These are phyloP conservation scores for Centaurea solstitialis DNA, from an alignment of 129 eudicot genomes.

Conservation along the genomic window DNA sequence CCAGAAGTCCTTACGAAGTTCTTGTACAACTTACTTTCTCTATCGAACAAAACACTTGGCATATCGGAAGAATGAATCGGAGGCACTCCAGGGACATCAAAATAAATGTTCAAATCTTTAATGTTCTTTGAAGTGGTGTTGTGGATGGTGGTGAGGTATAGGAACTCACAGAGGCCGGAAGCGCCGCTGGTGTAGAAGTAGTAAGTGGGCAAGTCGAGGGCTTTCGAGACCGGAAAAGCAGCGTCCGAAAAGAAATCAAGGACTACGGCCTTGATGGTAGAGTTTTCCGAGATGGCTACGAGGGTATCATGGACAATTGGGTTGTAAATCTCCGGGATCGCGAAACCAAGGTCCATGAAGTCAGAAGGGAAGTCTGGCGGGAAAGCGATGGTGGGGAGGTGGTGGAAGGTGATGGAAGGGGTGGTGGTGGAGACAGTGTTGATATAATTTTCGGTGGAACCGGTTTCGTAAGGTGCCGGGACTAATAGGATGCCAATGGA, in stretches of 20 bases:
- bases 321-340: constrained; percentile 47
- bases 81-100: constrained; percentile 56
- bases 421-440: constrained; percentile 36
- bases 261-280: constrained; percentile 46
- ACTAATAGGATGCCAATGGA: constrained; percentile 40
- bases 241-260: constrained; percentile 67
- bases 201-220: constrained; percentile 55
- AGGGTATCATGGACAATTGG: constrained; percentile 40
- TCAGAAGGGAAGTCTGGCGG: constrained; percentile 27
- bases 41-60: constrained; percentile 19
- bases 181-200: constrained; percentile 55
- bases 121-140: constrained; percentile 24
- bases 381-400: constrained; percentile 37
- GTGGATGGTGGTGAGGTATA: constrained; percentile 45
- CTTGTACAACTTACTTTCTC: constrained; percentile 14
- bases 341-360: constrained; percentile 34
- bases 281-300: constrained; percentile 32
- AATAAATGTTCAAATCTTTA: constrained; percentile 25
- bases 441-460: constrained; percentile 43
- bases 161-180: constrained; percentile 32
- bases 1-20: constrained; percentile 28
- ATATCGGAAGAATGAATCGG: constrained; percentile 41
- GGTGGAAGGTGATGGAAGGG: constrained; percentile 61
- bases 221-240: constrained; percentile 41
- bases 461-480: constrained; percentile 33